Base-by-base conservation (phyloP, 1,139 yeast genomes). In the Blastobotrys serpentis region DNA sequence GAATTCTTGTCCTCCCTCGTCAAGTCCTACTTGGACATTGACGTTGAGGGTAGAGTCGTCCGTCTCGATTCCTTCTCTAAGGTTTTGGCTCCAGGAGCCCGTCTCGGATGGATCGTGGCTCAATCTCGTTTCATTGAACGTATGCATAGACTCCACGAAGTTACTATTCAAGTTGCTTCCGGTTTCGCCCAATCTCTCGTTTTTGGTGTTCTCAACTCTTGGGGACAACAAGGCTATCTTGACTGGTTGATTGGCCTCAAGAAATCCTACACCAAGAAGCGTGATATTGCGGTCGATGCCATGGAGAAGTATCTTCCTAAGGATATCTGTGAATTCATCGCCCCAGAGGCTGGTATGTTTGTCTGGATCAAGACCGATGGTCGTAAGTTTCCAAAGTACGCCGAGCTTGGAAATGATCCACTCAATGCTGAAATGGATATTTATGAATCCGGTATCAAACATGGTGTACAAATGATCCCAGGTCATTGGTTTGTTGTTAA, bases 291-390 rank as follows among this genome's bases (percentile, higher is more conserved):
- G 44, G 75, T 86, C 53, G 88, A 84, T 62, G 76, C 89, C 5
- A 72, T 88, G 54, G 72, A 68, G 54, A 75, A 77, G 55, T 69
- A 72, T 66, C 74, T 86, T 70, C 92, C 95, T 39, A 60, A 68
- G 48, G 78, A 78, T 41, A 72, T 80, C 26, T 73, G 75, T 38
- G 70, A 75, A 40, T 81, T 71, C 68, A 73, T 73, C 44, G 84
- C 94, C 18, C 96, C 96, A 43, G 82, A 81, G 26, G 96, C 96
- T 1, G 97, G 97, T 62, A 89, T 89, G 96, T 89, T 89, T 69
- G 87, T 88, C 75, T 86, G 92, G 62, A 75, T 86, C 56, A 70
- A 74, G 54, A 65, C 87, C 46, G 95, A 88, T 65, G 87, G 88
- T 23, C 64, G 87, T 38, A 84, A 83, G 69, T 95, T 86, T 70